A percentile compares a stretch with the other conserved stretches of the same genome.
Conservation (phyloP, 1,284 basidiomycete genomes). For the Cryptococcus sp. region DNA sequence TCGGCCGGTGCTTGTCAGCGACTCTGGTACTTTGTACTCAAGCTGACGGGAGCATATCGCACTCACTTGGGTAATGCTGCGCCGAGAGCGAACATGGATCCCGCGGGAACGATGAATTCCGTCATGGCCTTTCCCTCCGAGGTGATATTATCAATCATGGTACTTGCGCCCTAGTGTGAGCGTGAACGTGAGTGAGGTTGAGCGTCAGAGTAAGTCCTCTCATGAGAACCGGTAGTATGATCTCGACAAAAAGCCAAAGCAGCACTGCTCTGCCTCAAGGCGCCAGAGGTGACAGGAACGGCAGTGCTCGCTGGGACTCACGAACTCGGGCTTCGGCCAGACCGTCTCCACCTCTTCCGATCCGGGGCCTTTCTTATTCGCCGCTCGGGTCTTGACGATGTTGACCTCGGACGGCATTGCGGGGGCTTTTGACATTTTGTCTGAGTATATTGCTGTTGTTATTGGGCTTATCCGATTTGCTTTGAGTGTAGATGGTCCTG, state of each 20-base stretch:
- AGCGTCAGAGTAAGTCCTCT: neutral
- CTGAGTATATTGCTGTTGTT: neutral
- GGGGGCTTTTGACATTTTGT: slow-evolving; percentile 20
- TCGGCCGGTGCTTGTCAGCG: neutral
- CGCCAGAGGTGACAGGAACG: no score
- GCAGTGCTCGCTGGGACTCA: slow-evolving; percentile 17
- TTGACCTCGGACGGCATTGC: slow-evolving; percentile 34
- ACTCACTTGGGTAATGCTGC: slow-evolving; percentile 34
- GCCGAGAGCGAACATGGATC: slow-evolving; percentile 41
- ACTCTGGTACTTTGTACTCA: neutral
- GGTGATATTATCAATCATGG: slow-evolving; percentile 39
- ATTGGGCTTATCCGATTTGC: no score
- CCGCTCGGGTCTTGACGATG: slow-evolving; percentile 39
- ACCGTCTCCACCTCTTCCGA: slow-evolving; percentile 58
- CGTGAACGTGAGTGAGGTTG: neutral
- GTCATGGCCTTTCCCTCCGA: slow-evolving; percentile 27
- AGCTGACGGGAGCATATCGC: neutral
- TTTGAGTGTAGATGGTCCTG: no score
- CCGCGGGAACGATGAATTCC: slow-evolving; percentile 41
- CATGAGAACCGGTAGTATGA: neutral
- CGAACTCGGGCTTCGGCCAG: slow-evolving; percentile 44
- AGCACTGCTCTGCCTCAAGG: no score
- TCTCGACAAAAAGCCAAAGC: no score
- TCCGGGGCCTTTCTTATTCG: slow-evolving; percentile 52
- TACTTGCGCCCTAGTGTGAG: slow-evolving; percentile 29